These are phyloP conservation scores for Aspergillus kassunensis DNA, from an alignment of 495 filamentous ascomycete genomes.

Conservation along the genomic window DNA sequence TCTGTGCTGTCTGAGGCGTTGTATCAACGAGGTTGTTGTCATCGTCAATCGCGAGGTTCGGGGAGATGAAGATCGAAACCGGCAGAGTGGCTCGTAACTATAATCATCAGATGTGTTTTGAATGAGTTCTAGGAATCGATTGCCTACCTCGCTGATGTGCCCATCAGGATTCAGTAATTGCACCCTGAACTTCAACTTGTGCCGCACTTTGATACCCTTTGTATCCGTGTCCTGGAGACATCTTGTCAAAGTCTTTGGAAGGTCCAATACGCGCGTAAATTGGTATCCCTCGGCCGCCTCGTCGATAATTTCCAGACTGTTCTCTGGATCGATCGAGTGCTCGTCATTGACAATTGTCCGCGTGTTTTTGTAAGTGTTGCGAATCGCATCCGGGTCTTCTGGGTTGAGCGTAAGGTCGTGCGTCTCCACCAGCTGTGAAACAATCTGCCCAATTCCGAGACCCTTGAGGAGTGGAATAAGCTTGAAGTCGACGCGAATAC, in stretches of 20 bases:
- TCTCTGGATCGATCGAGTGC: conserved; percentile 54
- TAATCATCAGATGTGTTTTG: conserved; percentile 12
- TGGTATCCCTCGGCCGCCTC: conserved; percentile 77
- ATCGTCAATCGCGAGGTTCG: conserved; percentile 78
- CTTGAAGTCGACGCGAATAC: conserved; percentile 71
- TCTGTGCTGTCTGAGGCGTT: conserved; percentile 35
- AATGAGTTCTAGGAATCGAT: background rate
- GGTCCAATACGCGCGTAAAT: conserved; percentile 59
- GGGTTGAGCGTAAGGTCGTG: conserved; percentile 61
- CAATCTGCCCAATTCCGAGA: conserved; percentile 71
- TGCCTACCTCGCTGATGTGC: conserved; percentile 76
- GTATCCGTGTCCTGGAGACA: conserved; percentile 86
- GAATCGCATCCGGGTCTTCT: conserved; percentile 46
- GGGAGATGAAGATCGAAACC: conserved; percentile 89
- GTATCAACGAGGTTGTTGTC: conserved; percentile 65
- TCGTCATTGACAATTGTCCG: conserved; percentile 61
- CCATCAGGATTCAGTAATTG: conserved; percentile 91
- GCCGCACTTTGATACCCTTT: conserved; percentile 77
- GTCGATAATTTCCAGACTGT: conserved; percentile 63
- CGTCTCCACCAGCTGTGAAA: conserved; percentile 69
- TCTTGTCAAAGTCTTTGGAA: conserved; percentile 71
- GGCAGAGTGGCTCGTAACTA: conserved; percentile 81
- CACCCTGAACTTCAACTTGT: conserved; percentile 82
- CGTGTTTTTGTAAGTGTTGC: conserved; percentile 56
- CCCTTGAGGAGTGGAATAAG: conserved; percentile 85